Base-by-base conservation (phyloP, 768 basidiomycete species). In the Lepiota venenata region DNA sequence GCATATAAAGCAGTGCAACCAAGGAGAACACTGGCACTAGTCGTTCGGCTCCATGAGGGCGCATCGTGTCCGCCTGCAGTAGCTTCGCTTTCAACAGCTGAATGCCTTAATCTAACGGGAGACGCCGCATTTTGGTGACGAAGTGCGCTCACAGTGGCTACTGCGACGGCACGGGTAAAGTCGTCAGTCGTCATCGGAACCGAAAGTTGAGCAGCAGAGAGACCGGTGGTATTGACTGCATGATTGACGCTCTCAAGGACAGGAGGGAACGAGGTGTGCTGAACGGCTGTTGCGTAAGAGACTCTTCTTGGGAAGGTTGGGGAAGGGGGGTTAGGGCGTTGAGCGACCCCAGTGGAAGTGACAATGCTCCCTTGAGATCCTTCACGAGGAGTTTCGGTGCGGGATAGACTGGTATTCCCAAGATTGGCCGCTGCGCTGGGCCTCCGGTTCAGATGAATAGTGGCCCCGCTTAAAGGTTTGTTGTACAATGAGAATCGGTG, bases 1-100 rank as follows among this genome's bases (percentile, higher is more conserved):
- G 97, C 96, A 72, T 98, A 99, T 15, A 98, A 72, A 2, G 88
- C 85, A 0, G 97, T 99, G 65, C 97, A 98, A 0, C 71, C 81
- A 56, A 99, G 71, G 57, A 98, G 67, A 1, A 99, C 96, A 57
- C 87, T 94, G 4, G 93, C 89, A 69, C 93, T 96, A 14, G 87
- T 87, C 4, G 77, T 79, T 48, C 97, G 78, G 63, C 93, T 98
- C 97, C 97, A 99, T 42, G 91, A 91, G 5, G 97, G 97, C 2
- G 86, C 96, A 61, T 98, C 96, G 61, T 99, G 97, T 0, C 91
- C 93, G 20, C 83, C 52, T 16, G 38, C 44, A n/a, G 36, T 29
- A 7, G 29, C 29, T 4, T 75, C 84, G 5, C 64, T 74, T 3
- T 82, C 84, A 35, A 58, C 67, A 10, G 65, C 73, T 3, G 77